phyloP scores from a whole-genome alignment of 345 rosid species.

The Crucihimalaya himalaica region DNA sequence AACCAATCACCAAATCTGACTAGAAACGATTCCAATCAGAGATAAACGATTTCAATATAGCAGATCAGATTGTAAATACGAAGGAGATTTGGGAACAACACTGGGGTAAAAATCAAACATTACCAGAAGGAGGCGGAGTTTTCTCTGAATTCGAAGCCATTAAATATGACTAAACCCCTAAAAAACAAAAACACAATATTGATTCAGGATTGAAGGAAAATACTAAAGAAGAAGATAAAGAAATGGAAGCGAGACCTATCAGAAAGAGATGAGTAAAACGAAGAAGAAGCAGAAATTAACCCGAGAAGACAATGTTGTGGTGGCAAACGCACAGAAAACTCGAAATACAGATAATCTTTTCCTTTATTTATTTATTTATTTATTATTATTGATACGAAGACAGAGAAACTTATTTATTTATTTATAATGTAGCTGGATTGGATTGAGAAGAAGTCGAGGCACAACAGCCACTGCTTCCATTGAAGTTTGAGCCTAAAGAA shows the following conservation, averaged over 20 bases:
- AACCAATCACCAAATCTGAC: conserved; percentile 24
- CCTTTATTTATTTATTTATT: neutral
- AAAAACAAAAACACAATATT: neutral
- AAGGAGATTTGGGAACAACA: neutral
- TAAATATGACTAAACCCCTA: conserved; percentile 28
- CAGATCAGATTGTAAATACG: conserved; percentile 15
- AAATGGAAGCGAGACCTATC: conserved; percentile 6
- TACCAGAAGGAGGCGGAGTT: conserved; percentile 62
- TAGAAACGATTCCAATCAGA: conserved; percentile 1
- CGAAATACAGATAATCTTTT: conserved; percentile 26
- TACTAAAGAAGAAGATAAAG: conserved; percentile 3
- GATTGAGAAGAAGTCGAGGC: conserved; percentile 22
- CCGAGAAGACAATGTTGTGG: conserved; percentile 39
- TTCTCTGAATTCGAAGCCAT: conserved; percentile 70
- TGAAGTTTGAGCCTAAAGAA: conserved; percentile 23
- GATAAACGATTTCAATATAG: neutral
- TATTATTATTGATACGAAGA: neutral
- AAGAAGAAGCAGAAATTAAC: conserved; percentile 22
- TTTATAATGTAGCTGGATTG: conserved; percentile 11
- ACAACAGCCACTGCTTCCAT: conserved; percentile 41
- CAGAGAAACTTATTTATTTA: neutral
- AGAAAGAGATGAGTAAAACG: conserved; percentile 17
- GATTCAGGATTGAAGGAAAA: neutral
- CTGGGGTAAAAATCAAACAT: neutral
- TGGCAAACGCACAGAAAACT: conserved; percentile 32